Base-by-base conservation (phyloP, 2,329 filamentous ascomycete species). In the Xylaria sp. region DNA sequence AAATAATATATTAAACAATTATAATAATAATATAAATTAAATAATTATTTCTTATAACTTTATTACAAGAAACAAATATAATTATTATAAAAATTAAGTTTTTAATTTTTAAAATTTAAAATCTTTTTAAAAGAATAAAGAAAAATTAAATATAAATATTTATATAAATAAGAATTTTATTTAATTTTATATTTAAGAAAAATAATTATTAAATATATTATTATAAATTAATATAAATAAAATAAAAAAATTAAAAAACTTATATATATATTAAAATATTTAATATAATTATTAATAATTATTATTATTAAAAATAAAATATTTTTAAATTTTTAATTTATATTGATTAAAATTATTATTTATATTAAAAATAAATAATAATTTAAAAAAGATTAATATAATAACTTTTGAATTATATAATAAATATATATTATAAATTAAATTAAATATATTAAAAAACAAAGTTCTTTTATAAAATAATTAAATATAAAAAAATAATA, bases 371-470 rank as follows among this genome's bases (percentile, higher is more conserved):
- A 46, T 20, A 46, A 46, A 20, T 5, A 18, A 46, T 5, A 5
- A 15, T 46, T 46, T 46, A 46, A 46, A 46, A 46, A 46, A 46
- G n/a, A 2, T 18, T n/a, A 46, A 46, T 46, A 46, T 46, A 46
- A 7, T 46, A 18, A 46, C 6, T 6, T 46, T 46, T 46, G n/a
- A n/a, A 13, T 7, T 1, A 1, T 2, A 2, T 46, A 46, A 15
- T n/a, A 46, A 46, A 46, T 46, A 46, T 46, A 46, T 46, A n/a
- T n/a, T 46, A 46, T n/a, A 46, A 46, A n/a, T 7, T n/a, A 46
- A 46, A n/a, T 15, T n/a, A 46, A 46, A 20, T n/a, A 46, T 46
- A n/a, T n/a, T 46, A 46, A 46, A 46, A 46, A 46, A 18, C 6
- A 46, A 46, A 46, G 6, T 46, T 46, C 4, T 46, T 46, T 46